Conservation (phyloP, 1,284 basidiomycete species). For the Phellopilus nigrolimitatus region DNA sequence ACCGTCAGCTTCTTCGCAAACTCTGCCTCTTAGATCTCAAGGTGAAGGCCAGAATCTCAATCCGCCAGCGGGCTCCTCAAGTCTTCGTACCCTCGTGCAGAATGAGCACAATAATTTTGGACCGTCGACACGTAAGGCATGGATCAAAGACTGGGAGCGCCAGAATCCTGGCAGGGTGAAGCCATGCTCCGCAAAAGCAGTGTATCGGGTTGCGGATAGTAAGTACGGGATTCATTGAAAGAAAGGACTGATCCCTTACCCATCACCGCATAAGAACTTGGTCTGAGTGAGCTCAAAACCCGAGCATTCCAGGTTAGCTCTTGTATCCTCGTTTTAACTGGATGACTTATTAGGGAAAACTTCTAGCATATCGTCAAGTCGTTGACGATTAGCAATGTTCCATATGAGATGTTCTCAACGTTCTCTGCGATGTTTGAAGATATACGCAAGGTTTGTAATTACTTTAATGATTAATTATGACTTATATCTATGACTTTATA, state of each 20-base stretch:
- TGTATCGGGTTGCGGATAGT: constrained; percentile 86
- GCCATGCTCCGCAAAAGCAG: constrained; percentile 85
- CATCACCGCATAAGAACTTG: constrained; percentile 46
- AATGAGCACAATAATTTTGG: constrained; percentile 21
- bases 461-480: not conserved
- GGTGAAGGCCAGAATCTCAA: constrained; percentile 35
- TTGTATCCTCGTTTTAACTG: not conserved
- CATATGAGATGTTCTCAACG: constrained; percentile 81
- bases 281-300: constrained; percentile 61
- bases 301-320: constrained; percentile 56
- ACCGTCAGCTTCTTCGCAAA: constrained; percentile 30
- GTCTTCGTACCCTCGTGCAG: constrained; percentile 19
- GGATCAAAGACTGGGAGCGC: constrained; percentile 61
- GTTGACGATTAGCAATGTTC: constrained; percentile 75
- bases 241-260: not conserved
- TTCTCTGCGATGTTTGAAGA: constrained; percentile 81
- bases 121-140: constrained; percentile 48
- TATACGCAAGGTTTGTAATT: constrained; percentile 60
- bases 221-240: constrained; percentile 27
- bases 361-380: constrained; percentile 72
- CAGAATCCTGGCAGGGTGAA: constrained; percentile 56
- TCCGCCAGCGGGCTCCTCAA: constrained; percentile 22
- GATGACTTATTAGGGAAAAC: constrained; percentile 4
- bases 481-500: constrained; percentile 25
- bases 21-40: constrained; percentile 28